These are phyloP conservation scores for Globisporangium radiosum DNA, from an alignment of 352 stramenopile genomes.

Conservation along the genomic window DNA sequence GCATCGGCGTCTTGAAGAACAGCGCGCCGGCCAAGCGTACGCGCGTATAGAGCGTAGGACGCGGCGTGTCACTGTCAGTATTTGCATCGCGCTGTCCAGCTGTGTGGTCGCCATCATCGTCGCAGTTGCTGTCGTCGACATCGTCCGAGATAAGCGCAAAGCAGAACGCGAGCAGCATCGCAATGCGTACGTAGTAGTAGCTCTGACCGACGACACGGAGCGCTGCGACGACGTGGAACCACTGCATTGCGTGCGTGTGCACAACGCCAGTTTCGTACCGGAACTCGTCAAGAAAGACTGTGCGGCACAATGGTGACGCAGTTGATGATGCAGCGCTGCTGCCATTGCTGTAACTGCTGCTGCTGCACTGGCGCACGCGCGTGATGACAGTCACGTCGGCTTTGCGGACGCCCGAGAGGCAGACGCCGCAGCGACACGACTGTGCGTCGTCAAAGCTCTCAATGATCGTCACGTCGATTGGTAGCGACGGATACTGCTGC, in stretches of 20 bases:
- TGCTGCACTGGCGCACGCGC: background rate
- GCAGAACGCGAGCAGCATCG: constrained; percentile 9
- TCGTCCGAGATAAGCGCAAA: constrained; percentile 8
- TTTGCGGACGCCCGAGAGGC: background rate
- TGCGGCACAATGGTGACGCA: constrained; percentile 21
- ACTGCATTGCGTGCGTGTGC: constrained; percentile 19
- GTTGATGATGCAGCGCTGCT: too few species aligned
- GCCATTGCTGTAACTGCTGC: too few species aligned
- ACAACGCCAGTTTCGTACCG: constrained; percentile 26
- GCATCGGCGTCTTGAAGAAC: constrained; percentile 37
- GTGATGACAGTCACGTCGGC: constrained; percentile 7
- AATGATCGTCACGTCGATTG: constrained; percentile 3
- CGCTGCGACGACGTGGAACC: constrained; percentile 18
- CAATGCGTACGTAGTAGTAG: constrained; percentile 7
- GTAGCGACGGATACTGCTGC: background rate
- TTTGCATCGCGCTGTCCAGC: too few species aligned
- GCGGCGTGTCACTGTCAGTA: too few species aligned
- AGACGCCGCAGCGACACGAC: background rate
- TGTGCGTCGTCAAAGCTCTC: constrained; percentile 4
- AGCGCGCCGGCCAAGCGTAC: constrained; percentile 14
- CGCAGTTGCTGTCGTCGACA: background rate
- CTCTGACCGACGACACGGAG: constrained; percentile 10
- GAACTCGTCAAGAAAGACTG: constrained; percentile 36
- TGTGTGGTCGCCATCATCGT: too few species aligned
- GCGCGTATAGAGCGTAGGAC: background rate